A percentile compares a stretch with the other conserved stretches of the same genome.
These are phyloP conservation scores for Yamadazyma diddensiae DNA, from an alignment of 1,139 yeast species.

Conservation along the genomic window DNA sequence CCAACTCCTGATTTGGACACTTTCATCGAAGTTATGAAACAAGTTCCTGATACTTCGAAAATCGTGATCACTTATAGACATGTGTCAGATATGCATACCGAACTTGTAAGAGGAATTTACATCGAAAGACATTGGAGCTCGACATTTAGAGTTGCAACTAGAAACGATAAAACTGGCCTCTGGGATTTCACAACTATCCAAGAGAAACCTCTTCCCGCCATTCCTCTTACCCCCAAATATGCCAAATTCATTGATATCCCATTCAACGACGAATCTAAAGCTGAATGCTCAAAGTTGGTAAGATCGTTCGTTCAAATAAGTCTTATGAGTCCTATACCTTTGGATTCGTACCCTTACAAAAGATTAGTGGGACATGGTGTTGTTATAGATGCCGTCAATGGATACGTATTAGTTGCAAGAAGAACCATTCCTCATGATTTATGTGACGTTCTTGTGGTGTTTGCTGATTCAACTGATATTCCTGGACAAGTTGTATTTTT, in stretches of 20 bases:
- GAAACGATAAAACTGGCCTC: conserved; percentile 80
- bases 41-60: conserved; percentile 72
- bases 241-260: conserved; percentile 76
- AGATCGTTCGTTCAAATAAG: conserved; percentile 67
- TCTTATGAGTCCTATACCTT: conserved; percentile 60
- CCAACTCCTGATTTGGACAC: conserved; percentile 72
- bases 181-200: conserved; percentile 82
- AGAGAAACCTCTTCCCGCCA: conserved; percentile 55
- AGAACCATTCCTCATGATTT: conserved; percentile 81
- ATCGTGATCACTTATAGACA: conserved; percentile 75
- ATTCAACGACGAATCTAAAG: conserved; percentile 42
- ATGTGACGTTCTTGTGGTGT: conserved; percentile 71
- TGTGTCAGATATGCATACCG: conserved; percentile 76
- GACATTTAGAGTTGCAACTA: conserved; percentile 64
- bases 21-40: conserved; percentile 74
- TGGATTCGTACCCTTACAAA: conserved; percentile 70
- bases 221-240: conserved; percentile 44
- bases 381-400: conserved; percentile 74
- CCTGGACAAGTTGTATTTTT: conserved; percentile 80
- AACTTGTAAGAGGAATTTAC: conserved; percentile 58
- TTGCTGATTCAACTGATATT: conserved; percentile 82
- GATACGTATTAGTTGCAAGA: conserved; percentile 78
- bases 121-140: conserved; percentile 87
- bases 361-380: conserved; percentile 71
- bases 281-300: conserved; percentile 50